Evolutionary conservation across 345 rosid genomes (phyloP).

Genomic region (Capsella bursapastoris): DNA sequence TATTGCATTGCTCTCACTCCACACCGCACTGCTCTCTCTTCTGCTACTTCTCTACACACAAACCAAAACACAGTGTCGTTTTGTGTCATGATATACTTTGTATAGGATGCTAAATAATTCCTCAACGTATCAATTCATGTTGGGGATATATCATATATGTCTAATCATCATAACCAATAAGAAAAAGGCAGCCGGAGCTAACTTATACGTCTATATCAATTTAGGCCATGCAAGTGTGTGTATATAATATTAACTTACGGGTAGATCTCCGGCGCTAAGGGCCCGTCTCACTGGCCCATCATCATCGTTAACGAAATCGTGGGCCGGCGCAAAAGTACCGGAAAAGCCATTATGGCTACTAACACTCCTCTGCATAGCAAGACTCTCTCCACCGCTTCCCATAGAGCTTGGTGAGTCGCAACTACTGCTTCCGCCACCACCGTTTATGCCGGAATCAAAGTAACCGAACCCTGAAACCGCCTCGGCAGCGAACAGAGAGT

Average conservation of each 20-base stretch:
- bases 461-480: constrained; percentile 40
- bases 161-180: neutral
- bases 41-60: constrained; percentile 47
- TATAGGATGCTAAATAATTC: neutral
- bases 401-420: constrained; percentile 69
- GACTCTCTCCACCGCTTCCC: constrained; percentile 51
- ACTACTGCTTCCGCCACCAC: constrained; percentile 57
- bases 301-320: constrained; percentile 49
- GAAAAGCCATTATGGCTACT: constrained; percentile 63
- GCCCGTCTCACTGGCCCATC: constrained; percentile 75
- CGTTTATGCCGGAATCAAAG: constrained; percentile 40
- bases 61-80: constrained; percentile 9
- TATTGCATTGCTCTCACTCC: constrained; percentile 79
- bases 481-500: constrained; percentile 35
- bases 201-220: neutral
- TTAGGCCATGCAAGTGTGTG: constrained; percentile 21
- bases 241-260: constrained; percentile 48
- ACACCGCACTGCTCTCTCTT: constrained; percentile 61
- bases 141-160: neutral
- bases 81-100: too few species aligned
- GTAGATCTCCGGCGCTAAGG: constrained; percentile 81
- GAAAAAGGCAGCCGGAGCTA: neutral
- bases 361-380: constrained; percentile 62
- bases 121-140: neutral
- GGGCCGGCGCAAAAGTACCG: constrained; percentile 45